Evolutionary conservation across 148 eudicot genomes (phyloP).

Genomic region (Fallopia convolvulus): DNA sequence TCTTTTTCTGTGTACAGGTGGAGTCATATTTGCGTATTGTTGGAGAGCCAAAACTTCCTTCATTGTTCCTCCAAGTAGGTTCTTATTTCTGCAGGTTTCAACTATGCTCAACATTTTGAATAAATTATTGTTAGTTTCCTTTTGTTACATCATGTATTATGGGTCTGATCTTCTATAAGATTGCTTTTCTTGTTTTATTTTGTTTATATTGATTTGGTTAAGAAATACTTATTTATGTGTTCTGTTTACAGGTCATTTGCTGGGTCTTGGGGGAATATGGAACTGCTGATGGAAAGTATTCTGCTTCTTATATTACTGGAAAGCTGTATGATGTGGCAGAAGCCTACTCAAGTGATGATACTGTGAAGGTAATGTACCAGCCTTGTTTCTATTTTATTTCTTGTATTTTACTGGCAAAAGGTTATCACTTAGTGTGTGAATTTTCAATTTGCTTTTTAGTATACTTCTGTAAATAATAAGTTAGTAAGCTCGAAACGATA

Average conservation of each 20-base stretch:
- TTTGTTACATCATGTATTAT: neutral
- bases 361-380: constrained; percentile 56
- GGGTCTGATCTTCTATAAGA: neutral
- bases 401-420: neutral
- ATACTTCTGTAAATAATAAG: neutral
- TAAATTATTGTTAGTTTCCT: neutral
- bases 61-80: constrained; percentile 85
- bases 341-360: constrained; percentile 85
- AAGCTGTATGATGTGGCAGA: constrained; percentile 95
- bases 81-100: constrained; percentile 8
- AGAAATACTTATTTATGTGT: neutral
- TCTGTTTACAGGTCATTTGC: constrained; percentile 63
- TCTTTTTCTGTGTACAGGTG: constrained; percentile 44
- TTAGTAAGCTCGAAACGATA: neutral
- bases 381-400: neutral
- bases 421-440: neutral
- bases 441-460: neutral
- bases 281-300: constrained; percentile 81
- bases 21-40: constrained; percentile 76
- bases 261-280: constrained; percentile 99
- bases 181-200: neutral
- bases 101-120: neutral
- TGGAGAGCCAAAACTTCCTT: constrained; percentile 95
- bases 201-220: neutral
- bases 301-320: constrained; percentile 86